Percentiles rank a stretch among this genome's conserved stretches.
Conservation (phyloP, 2,329 filamentous ascomycete species). For the Diplodia seriata region DNA sequence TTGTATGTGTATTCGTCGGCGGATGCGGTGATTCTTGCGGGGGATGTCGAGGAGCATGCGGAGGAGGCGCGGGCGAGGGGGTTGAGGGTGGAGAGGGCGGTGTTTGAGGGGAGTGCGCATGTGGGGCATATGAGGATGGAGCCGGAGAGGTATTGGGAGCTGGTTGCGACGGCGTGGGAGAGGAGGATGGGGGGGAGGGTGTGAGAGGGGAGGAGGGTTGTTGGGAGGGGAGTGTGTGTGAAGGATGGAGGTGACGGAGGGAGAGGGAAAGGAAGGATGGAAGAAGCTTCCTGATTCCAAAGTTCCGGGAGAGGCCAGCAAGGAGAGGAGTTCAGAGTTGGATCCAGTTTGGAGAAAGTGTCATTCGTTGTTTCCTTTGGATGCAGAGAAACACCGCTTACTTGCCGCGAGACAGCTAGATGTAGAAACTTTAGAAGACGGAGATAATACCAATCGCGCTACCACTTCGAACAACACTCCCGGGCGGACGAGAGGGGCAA, state of each 20-base stretch:
- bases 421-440: background rate
- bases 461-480: too few species aligned
- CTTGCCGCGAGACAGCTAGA: slow-evolving; percentile 17
- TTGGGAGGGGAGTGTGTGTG: too few species aligned
- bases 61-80: slow-evolving; percentile 56
- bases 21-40: slow-evolving; percentile 63
- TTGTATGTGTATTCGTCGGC: slow-evolving; percentile 66
- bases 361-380: background rate
- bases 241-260: too few species aligned
- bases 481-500: background rate
- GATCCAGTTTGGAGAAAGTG: background rate
- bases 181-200: slow-evolving; percentile 7
- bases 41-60: slow-evolving; percentile 64
- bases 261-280: background rate
- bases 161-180: slow-evolving; percentile 39
- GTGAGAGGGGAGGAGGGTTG: background rate
- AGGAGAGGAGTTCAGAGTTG: background rate
- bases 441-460: background rate
- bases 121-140: slow-evolving; percentile 67
- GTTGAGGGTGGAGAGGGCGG: slow-evolving; percentile 57
- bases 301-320: background rate
- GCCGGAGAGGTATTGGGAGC: slow-evolving; percentile 64
- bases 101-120: slow-evolving; percentile 66
- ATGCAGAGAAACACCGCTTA: background rate
- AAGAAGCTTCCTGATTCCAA: background rate